Percentiles rank a stretch among this genome's conserved stretches.
These are phyloP conservation scores for Rhizopogon sp. DNA, from an alignment of 768 basidiomycete genomes.

Conservation along the genomic window DNA sequence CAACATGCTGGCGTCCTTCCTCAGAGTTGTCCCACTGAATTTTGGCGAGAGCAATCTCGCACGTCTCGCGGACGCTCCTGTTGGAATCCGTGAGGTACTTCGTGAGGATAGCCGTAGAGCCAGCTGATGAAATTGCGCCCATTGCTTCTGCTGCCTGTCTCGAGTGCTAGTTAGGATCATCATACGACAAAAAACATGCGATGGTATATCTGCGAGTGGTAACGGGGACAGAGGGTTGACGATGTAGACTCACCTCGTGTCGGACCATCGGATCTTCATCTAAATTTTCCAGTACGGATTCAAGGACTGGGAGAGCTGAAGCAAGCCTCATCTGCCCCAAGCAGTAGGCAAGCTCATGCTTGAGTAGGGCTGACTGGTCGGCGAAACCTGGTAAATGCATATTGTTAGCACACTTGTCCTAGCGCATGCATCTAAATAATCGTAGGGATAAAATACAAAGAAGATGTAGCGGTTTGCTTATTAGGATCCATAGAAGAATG, in stretches of 20 bases:
- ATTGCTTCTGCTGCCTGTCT: conserved; percentile 94
- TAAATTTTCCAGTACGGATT: conserved; percentile 63
- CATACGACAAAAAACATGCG: not conserved
- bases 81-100: conserved; percentile 70
- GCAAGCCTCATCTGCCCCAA: conserved; percentile 83
- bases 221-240: not conserved
- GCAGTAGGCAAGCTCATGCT: conserved; percentile 97
- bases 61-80: conserved; percentile 85
- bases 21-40: conserved; percentile 88
- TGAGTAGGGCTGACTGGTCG: conserved; percentile 86
- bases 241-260: conserved; percentile 67
- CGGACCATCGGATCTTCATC: conserved; percentile 93
- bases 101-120: conserved; percentile 63
- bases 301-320: conserved; percentile 74
- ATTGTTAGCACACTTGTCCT: not conserved
- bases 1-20: conserved; percentile 52
- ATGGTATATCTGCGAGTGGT: not conserved
- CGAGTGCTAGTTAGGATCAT: conserved; percentile 10
- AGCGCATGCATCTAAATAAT: not conserved
- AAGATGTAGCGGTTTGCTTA: not conserved
- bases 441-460: not conserved
- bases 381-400: conserved; percentile 54
- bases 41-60: conserved; percentile 94
- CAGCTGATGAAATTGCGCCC: conserved; percentile 78
- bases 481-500: conserved; percentile 1